A percentile compares a stretch with the other conserved stretches of the same genome.
Evolutionary conservation across 257 asterid species (phyloP).

Genomic region (Ligustrum vulgare): DNA sequence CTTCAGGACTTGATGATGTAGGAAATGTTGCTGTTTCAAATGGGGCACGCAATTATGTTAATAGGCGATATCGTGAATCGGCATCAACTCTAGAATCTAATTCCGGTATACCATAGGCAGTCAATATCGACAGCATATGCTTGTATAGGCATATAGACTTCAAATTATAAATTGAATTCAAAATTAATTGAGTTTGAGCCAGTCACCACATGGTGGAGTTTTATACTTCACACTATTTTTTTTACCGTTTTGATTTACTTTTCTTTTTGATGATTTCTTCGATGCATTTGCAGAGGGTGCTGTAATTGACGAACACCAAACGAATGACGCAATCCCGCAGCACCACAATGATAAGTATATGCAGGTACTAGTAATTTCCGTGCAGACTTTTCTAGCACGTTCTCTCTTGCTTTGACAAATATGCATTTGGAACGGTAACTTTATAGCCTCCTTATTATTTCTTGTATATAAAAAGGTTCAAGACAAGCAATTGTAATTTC

Average conservation of each 20-base stretch:
- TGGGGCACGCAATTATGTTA: constrained; percentile 29
- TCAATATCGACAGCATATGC: neutral
- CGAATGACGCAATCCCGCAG: constrained; percentile 30
- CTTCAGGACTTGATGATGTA: constrained; percentile 49
- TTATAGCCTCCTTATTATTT: constrained; percentile 7
- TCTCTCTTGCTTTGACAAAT: neutral
- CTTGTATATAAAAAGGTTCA: neutral
- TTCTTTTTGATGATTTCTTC: neutral
- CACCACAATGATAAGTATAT: constrained; percentile 38
- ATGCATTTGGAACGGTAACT: neutral
- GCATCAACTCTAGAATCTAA: constrained; percentile 39
- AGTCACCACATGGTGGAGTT: constrained; percentile 9
- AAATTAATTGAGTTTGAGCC: constrained; percentile 1
- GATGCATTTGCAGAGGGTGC: constrained; percentile 54
- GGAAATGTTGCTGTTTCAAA: constrained; percentile 33
- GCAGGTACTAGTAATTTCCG: constrained; percentile 35
- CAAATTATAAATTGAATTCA: neutral
- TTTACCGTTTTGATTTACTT: neutral
- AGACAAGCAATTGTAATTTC: neutral
- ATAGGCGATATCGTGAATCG: constrained; percentile 79
- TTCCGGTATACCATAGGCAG: constrained; percentile 43
- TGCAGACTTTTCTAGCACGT: neutral
- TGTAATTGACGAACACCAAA: constrained; percentile 41
- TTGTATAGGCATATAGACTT: neutral
- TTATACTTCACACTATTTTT: constrained; percentile 5